These are phyloP conservation scores for Pestalotiopsis sp. DNA, from an alignment of 2,329 filamentous ascomycete genomes.

Conservation along the genomic window DNA sequence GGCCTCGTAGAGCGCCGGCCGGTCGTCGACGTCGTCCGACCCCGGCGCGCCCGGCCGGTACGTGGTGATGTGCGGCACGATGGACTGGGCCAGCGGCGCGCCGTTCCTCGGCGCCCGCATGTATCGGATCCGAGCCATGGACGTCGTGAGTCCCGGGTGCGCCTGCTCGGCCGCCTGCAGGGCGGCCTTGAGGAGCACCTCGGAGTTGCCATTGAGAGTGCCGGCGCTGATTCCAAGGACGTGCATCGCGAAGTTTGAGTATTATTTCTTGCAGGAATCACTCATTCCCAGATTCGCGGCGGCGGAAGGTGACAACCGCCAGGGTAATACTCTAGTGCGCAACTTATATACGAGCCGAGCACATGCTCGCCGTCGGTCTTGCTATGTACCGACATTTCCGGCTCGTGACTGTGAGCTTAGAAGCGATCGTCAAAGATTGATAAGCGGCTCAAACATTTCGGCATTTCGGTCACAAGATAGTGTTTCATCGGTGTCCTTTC, in stretches of 20 bases:
- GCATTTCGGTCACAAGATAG: background rate
- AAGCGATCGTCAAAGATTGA: background rate
- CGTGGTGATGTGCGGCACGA: background rate
- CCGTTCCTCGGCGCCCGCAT: background rate
- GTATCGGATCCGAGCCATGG: background rate
- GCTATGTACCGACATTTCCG: background rate
- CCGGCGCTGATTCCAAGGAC: background rate
- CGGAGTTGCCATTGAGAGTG: background rate
- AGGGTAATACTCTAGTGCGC: background rate
- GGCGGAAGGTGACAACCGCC: background rate
- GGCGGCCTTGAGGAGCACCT: background rate
- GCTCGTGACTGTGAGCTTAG: background rate
- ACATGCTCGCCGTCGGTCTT: background rate
- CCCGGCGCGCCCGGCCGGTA: background rate
- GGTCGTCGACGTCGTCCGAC: background rate
- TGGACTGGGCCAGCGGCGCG: background rate
- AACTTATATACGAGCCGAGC: background rate
- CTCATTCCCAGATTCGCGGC: background rate
- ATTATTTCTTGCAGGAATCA: background rate
- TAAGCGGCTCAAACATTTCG: background rate
- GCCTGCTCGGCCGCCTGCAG: background rate
- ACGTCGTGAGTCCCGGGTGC: background rate
- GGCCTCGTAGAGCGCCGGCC: background rate
- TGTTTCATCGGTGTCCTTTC: background rate
- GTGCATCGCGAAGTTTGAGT: background rate